Base-by-base conservation (phyloP, 768 basidiomycete species). In the Lactarius hengduanensis region DNA sequence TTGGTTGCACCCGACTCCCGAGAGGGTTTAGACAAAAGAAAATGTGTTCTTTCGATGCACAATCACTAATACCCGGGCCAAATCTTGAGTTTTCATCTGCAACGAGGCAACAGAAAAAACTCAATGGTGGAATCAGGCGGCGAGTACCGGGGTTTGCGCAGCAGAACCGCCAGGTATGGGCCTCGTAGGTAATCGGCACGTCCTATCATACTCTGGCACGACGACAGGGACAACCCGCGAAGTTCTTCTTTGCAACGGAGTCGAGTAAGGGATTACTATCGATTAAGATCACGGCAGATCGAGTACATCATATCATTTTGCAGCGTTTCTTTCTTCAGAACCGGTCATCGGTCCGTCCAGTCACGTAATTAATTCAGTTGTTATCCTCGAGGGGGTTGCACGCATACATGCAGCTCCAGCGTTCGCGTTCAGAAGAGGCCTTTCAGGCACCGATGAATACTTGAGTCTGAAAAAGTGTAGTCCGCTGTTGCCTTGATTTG, bases 381-480 rank as follows among this genome's bases (percentile, higher is more conserved):
- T 45, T n/a, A n/a, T 47, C 45, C 45, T 47, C 20, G 45, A 47
- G 45, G 41, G 40, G 45, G 45, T 47, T 47, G 45, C n/a, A 47
- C 10, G n/a, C n/a, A n/a, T 45, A 20, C 43, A 40, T 4, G 41
- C 41, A 47, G 20, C 45, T 22, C 45, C n/a, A 47, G 45, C 10
- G 45, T 41, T 41, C 16, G 16, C 16, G 40, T 22, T 22, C n/a
- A 22, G n/a, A 8, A 47, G 45, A 3, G 45, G 10, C n/a, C 20
- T 11, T 45, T 47, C n/a, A 47, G 45, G 45, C n/a, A 47, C 45
- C 45, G 45, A 10, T 47, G 45, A 47, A 22, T 20, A 47, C n/a
- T 22, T 45, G 45, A 22, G 9, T 11, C 45, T 18, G 41, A 40
- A 41, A 41, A 41, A 18, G 41, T 41, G 7, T 41, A 18, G 41